Conservation (phyloP, 2,329 filamentous ascomycete genomes). For the Calonectria pauciramosa region DNA sequence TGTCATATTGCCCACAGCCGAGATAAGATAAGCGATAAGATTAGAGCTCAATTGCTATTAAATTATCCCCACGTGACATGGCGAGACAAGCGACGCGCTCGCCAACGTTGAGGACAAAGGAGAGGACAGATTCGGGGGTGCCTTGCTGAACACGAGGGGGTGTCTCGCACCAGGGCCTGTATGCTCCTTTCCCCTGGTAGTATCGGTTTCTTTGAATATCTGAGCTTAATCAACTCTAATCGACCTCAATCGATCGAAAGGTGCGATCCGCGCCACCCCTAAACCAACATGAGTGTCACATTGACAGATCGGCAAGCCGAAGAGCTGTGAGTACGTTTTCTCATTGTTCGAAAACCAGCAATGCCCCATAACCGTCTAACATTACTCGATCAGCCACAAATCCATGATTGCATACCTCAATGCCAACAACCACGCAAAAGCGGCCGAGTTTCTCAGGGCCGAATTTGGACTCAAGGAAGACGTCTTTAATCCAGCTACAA, state of each 20-base stretch:
- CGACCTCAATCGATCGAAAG: neutral
- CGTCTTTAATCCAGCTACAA: slow-evolving; percentile 80
- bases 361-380: neutral
- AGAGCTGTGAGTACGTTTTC: slow-evolving; percentile 76
- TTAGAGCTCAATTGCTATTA: neutral
- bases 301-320: slow-evolving; percentile 84
- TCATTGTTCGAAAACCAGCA: neutral
- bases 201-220: neutral
- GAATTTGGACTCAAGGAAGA: slow-evolving; percentile 78
- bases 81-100: neutral
- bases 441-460: slow-evolving; percentile 78
- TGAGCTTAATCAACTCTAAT: neutral
- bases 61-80: neutral
- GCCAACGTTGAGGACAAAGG: neutral
- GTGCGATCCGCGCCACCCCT: neutral
- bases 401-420: slow-evolving; percentile 89
- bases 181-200: neutral
- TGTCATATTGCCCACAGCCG: neutral
- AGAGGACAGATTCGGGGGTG: neutral
- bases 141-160: neutral
- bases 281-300: neutral
- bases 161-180: neutral
- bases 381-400: slow-evolving; percentile 76
- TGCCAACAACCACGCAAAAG: slow-evolving; percentile 77
- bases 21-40: neutral